phyloP scores from a whole-genome alignment of 1,139 yeast species.

The Hemisphaericaspora subhashii region DNA sequence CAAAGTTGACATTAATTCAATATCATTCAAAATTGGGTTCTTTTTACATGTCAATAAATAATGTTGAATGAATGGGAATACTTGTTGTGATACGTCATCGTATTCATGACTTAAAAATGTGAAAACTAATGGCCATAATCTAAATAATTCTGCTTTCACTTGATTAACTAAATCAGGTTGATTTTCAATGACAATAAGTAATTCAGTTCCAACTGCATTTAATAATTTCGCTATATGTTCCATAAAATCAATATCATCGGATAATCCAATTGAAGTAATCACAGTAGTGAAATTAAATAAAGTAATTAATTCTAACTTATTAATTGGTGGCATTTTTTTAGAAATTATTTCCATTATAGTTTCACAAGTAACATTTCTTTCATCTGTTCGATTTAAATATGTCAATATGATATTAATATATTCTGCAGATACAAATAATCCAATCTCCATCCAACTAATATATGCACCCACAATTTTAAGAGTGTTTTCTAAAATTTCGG shows the following conservation, averaged over 20 bases:
- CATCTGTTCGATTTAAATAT: constrained; percentile 47
- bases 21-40: constrained; percentile 32
- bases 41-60: constrained; percentile 73
- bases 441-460: constrained; percentile 94
- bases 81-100: constrained; percentile 84
- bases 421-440: constrained; percentile 67
- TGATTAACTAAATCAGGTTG: constrained; percentile 49
- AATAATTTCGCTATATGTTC: constrained; percentile 76
- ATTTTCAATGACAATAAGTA: constrained; percentile 61
- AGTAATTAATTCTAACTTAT: constrained; percentile 74
- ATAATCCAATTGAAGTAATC: constrained; percentile 37
- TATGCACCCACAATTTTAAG: constrained; percentile 77
- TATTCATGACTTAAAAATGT: constrained; percentile 75
- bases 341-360: constrained; percentile 80
- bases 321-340: constrained; percentile 90
- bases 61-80: constrained; percentile 76
- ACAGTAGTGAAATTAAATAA: constrained; percentile 65
- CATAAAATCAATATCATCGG: constrained; percentile 60
- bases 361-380: constrained; percentile 62
- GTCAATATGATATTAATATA: constrained; percentile 64
- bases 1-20: constrained; percentile 59
- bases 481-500: constrained; percentile 57
- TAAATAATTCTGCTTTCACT: constrained; percentile 29
- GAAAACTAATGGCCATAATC: constrained; percentile 71
- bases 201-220: constrained; percentile 74